Conservation (phyloP, 2,329 filamentous ascomycete species). For the Phaeosphaeriaceae sp. region DNA sequence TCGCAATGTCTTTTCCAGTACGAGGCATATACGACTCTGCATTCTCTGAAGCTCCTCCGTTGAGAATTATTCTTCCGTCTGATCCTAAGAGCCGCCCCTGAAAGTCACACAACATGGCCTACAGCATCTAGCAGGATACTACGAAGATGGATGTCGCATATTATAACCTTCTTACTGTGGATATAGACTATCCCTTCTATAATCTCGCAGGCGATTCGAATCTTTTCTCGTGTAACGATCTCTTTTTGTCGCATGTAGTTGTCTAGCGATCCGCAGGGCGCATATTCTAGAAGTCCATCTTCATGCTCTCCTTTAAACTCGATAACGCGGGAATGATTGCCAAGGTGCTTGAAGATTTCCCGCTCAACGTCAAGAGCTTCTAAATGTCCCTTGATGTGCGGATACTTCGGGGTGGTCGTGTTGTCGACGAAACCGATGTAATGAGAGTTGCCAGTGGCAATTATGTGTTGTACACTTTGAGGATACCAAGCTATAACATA, state of each 20-base stretch:
- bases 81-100: conserved; percentile 14
- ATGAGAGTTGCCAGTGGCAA: conserved; percentile 5
- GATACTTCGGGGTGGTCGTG: conserved; percentile 13
- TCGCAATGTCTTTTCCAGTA: conserved; percentile 12
- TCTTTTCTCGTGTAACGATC: neutral
- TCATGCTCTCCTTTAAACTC: conserved; percentile 11
- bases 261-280: conserved; percentile 11
- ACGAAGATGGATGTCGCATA: conserved; percentile 11
- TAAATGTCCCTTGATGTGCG: conserved; percentile 1
- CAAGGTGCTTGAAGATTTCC: conserved; percentile 7
- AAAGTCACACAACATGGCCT: conserved; percentile 17
- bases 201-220: conserved; percentile 7
- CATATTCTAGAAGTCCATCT: conserved; percentile 16
- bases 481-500: neutral
- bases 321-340: conserved; percentile 17
- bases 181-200: conserved; percentile 16
- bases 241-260: conserved; percentile 7
- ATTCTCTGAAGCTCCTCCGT: conserved; percentile 19
- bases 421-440: conserved; percentile 14
- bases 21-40: conserved; percentile 27
- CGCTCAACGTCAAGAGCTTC: conserved; percentile 4
- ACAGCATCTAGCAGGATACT: conserved; percentile 12
- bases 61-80: neutral
- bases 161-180: conserved; percentile 14
- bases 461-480: conserved; percentile 9